Base-by-base conservation (phyloP, 495 filamentous ascomycete genomes). In the Sphaerosporella brunnea region DNA sequence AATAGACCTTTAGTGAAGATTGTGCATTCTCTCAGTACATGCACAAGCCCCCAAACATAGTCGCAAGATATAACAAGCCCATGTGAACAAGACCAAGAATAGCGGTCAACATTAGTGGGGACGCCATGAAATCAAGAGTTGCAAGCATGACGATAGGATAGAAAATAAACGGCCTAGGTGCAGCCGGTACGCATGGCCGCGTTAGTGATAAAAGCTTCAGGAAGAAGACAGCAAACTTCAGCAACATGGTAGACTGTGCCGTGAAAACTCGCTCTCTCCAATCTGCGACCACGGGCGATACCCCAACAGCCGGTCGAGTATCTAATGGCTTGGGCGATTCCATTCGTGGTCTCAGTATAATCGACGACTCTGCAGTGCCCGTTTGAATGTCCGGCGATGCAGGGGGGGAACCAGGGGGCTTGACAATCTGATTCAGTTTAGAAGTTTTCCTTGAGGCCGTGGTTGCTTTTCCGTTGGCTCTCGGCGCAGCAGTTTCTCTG, bases 111-210 rank as follows among this genome's bases (percentile, higher is more conserved):
- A 23, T 25, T 18, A 43, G 20, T 23, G 21, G 23, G 3, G 40
- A 23, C 20, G 43, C 43, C 8, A 44, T 52, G 43, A 67, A 56
- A 38, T 78, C 74, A 3, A 80, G 47, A 0, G 69, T 68, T 16
- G 79, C 78, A 3, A 80, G 51, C 13, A 65, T 57, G 3, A 83
- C 60, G 15, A 84, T 59, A 24, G 77, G 73, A 53, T 79, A 83
- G 23, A 68, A 63, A 21, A 80, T 60, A 66, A 66, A 72, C 3
- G 74, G 65, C 37, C 71, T 73, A 9, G 70, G 67, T 0, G 72
- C 72, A n/a, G 72, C 62, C 0, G 80, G 80, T 11, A 66, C 66
- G 61, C 80, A 85, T 4, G 74, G 71, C 45, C 69, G 63, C 9
- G 70, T 69, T 1, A 75, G 54, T 2, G 71, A 70, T 11, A 47